A percentile compares a stretch with the other conserved stretches of the same genome.
Conservation (phyloP, 768 basidiomycete species). For the Xerocomellus intermedius region DNA sequence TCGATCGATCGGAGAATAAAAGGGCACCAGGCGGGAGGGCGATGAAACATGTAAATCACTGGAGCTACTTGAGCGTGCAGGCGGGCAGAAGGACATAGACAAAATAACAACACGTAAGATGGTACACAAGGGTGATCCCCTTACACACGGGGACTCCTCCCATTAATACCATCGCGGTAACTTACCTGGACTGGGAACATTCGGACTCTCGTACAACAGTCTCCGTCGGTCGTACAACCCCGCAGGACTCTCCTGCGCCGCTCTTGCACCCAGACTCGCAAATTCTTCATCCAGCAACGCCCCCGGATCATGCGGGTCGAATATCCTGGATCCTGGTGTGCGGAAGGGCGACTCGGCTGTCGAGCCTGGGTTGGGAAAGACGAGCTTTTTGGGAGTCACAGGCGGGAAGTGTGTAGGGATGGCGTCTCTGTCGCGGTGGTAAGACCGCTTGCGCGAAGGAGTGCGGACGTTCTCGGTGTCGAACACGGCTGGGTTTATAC, state of each 20-base stretch:
- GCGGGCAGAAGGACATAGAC: background rate
- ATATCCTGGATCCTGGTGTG: slow-evolving; percentile 49
- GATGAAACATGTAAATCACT: background rate
- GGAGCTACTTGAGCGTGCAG: background rate
- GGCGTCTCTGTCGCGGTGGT: slow-evolving; percentile 27
- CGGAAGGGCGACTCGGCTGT: slow-evolving; percentile 44
- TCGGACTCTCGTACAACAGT: slow-evolving; percentile 75
- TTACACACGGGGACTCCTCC: background rate
- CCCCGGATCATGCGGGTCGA: slow-evolving; percentile 72
- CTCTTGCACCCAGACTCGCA: slow-evolving; percentile 45
- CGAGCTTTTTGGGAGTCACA: slow-evolving; percentile 44
- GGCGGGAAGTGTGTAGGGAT: slow-evolving; percentile 31
- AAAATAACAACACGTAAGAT: background rate
- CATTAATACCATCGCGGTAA: slow-evolving; percentile 51
- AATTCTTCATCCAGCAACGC: slow-evolving; percentile 72
- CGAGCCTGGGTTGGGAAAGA: slow-evolving; percentile 31
- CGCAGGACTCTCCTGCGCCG: slow-evolving; percentile 56
- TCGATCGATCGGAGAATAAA: background rate
- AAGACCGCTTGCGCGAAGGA: slow-evolving; percentile 43
- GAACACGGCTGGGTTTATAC: slow-evolving; percentile 37
- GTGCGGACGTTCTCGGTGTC: slow-evolving; percentile 42
- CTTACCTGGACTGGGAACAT: slow-evolving; percentile 53
- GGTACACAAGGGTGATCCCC: background rate
- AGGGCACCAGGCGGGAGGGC: background rate
- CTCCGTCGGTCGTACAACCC: slow-evolving; percentile 63